Percentiles rank a stretch among this genome's conserved stretches.
phyloP scores from a whole-genome alignment of 2,329 filamentous ascomycete species.

The Kalaharituber pfeilii region DNA sequence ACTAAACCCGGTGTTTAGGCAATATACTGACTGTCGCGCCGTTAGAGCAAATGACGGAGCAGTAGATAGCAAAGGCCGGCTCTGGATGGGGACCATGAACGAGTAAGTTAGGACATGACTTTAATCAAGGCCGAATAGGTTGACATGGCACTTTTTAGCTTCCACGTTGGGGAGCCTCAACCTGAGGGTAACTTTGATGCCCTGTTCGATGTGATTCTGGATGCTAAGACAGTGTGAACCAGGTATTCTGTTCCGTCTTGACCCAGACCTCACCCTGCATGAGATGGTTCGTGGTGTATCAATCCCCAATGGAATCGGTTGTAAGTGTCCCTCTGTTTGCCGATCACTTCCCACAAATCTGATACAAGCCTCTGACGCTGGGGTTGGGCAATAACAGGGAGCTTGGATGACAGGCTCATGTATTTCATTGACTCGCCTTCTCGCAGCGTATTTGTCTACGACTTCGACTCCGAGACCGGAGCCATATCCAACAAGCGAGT shows the following conservation, averaged over 20 bases:
- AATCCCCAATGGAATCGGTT: constrained; percentile 74
- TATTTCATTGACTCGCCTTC: constrained; percentile 69
- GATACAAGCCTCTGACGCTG: neutral
- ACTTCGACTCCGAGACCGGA: constrained; percentile 50
- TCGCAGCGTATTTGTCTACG: constrained; percentile 52
- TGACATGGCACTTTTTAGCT: constrained; percentile 12
- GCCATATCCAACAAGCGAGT: constrained; percentile 49
- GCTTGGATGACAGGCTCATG: constrained; percentile 51
- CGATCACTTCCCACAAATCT: constrained; percentile 3
- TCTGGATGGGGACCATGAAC: constrained; percentile 78
- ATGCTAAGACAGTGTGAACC: no score
- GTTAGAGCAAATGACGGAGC: constrained; percentile 60
- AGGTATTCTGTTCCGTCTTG: constrained; percentile 60
- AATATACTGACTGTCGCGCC: no score
- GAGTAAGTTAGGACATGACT: constrained; percentile 33
- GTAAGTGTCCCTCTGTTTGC: constrained; percentile 25
- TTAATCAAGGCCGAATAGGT: constrained; percentile 1
- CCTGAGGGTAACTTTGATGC: constrained; percentile 26
- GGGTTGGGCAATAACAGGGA: constrained; percentile 29
- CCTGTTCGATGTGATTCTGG: neutral
- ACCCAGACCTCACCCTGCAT: constrained; percentile 41
- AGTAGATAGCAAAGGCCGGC: constrained; percentile 60
- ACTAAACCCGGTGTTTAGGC: neutral
- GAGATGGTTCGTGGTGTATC: constrained; percentile 46
- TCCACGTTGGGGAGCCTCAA: constrained; percentile 25